These are phyloP conservation scores for Biscutella laevigata DNA, from an alignment of 441 rosid genomes.

Conservation along the genomic window DNA sequence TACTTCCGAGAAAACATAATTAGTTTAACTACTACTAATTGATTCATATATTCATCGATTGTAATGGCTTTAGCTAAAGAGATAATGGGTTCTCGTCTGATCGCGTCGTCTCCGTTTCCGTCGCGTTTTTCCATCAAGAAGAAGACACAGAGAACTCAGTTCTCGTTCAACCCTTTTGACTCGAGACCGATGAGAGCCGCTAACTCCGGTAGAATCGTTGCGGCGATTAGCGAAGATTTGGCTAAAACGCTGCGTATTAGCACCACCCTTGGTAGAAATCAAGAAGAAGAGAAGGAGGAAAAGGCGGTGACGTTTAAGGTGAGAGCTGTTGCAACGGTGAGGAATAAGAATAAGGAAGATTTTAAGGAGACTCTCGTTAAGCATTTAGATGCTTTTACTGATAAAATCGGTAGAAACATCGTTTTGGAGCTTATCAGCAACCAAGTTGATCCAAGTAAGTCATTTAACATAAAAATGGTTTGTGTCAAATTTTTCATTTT, in stretches of 20 bases:
- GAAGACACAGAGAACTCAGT: conserved; percentile 20
- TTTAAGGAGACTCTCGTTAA: conserved; percentile 56
- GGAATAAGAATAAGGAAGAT: conserved; percentile 74
- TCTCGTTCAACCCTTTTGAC: conserved; percentile 29
- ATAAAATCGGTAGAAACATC: conserved; percentile 68
- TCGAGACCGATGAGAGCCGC: conserved; percentile 17
- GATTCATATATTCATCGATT: background rate
- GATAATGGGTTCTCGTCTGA: conserved; percentile 47
- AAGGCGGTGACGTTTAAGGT: conserved; percentile 53
- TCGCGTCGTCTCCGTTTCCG: conserved; percentile 33
- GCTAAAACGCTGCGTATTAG: conserved; percentile 27
- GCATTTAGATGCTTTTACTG: conserved; percentile 61
- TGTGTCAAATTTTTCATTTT: background rate
- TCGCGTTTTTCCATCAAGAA: conserved; percentile 23
- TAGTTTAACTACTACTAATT: background rate
- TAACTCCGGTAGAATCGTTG: conserved; percentile 26
- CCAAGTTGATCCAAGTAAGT: conserved; percentile 77
- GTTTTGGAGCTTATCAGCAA: conserved; percentile 74
- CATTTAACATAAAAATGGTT: too few species aligned
- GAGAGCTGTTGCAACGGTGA: conserved; percentile 63
- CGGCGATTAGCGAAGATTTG: conserved; percentile 73
- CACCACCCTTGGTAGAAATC: conserved; percentile 12
- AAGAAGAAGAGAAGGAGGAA: conserved; percentile 22
- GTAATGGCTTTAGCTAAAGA: conserved; percentile 67
- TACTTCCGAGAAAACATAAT: background rate